These are phyloP conservation scores for Leishmania martiniquensis DNA, from an alignment of 208 protist species.

Conservation along the genomic window DNA sequence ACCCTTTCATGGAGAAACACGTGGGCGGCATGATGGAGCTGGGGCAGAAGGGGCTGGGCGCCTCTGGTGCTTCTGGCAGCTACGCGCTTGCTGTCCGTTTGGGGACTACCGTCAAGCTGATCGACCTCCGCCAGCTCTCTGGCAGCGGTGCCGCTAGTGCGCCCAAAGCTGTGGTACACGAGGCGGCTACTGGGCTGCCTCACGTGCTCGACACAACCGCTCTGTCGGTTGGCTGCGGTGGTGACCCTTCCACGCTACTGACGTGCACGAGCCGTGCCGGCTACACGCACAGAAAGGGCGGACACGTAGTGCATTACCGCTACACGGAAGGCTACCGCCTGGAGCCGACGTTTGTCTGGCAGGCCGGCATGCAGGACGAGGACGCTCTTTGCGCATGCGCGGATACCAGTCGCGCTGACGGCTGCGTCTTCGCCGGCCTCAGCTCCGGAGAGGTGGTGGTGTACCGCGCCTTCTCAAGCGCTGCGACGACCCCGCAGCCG, in stretches of 20 bases:
- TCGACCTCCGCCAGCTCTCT: constrained; percentile 56
- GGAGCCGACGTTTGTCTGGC: constrained; percentile 31
- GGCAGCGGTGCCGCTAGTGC: neutral
- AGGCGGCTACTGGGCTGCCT: constrained; percentile 29
- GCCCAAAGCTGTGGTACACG: neutral
- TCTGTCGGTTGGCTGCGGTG: constrained; percentile 21
- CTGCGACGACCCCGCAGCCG: neutral
- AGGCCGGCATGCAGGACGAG: constrained; percentile 46
- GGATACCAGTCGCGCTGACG: constrained; percentile 34
- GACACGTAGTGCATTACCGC: constrained; percentile 65
- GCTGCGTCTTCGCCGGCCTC: constrained; percentile 62
- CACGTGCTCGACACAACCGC: constrained; percentile 52
- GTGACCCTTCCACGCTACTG: constrained; percentile 27
- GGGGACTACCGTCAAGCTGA: constrained; percentile 35
- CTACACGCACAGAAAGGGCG: constrained; percentile 46
- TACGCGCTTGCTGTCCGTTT: constrained; percentile 56
- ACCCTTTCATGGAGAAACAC: constrained; percentile 52
- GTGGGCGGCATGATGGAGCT: constrained; percentile 71
- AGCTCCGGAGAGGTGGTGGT: constrained; percentile 65
- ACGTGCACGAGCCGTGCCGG: constrained; percentile 66
- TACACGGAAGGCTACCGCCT: constrained; percentile 10
- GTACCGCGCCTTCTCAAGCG: constrained; percentile 17
- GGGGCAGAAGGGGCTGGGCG: neutral
- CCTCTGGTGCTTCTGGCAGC: neutral
- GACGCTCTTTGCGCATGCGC: constrained; percentile 65